Percentiles rank a stretch among this genome's conserved stretches.
Evolutionary conservation across 2,329 filamentous ascomycete genomes (phyloP).

Genomic region (Sclerotinia nivalis): DNA sequence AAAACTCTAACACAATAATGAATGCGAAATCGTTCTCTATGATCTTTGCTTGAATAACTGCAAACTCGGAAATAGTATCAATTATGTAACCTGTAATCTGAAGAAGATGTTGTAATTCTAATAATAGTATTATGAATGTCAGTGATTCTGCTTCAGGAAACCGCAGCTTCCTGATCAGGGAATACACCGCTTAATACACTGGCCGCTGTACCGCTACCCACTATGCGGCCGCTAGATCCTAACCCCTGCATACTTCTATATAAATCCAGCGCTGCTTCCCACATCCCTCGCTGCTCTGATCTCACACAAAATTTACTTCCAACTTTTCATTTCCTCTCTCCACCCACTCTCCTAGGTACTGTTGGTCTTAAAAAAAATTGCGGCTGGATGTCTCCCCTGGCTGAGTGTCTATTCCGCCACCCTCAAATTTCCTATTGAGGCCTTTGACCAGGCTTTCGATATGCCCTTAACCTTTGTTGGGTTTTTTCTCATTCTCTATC

Average conservation of each 20-base stretch:
- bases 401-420: not conserved
- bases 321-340: not conserved
- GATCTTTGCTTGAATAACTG: constrained; percentile 6
- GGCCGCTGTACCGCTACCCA: constrained; percentile 7
- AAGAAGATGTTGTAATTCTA: constrained; percentile 6
- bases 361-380: not conserved
- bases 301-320: not conserved
- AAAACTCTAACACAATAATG: constrained; percentile 1
- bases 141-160: constrained; percentile 19
- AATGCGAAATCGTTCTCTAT: constrained; percentile 20
- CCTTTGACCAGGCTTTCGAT: not conserved
- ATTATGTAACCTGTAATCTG: not conserved
- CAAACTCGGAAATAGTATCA: not conserved
- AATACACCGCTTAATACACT: constrained; percentile 1
- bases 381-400: not conserved
- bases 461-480: not conserved
- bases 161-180: constrained; percentile 1
- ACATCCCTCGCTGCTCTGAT: not conserved
- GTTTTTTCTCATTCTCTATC: not conserved
- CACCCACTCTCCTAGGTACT: not conserved
- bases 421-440: not conserved
- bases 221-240: constrained; percentile 8
- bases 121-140: constrained; percentile 13
- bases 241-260: not conserved
- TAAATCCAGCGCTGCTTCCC: constrained; percentile 14